Percentiles rank a stretch among this genome's conserved stretches.
phyloP scores from a whole-genome alignment of 1,284 basidiomycete species.

The Trichosporon ovoides region DNA sequence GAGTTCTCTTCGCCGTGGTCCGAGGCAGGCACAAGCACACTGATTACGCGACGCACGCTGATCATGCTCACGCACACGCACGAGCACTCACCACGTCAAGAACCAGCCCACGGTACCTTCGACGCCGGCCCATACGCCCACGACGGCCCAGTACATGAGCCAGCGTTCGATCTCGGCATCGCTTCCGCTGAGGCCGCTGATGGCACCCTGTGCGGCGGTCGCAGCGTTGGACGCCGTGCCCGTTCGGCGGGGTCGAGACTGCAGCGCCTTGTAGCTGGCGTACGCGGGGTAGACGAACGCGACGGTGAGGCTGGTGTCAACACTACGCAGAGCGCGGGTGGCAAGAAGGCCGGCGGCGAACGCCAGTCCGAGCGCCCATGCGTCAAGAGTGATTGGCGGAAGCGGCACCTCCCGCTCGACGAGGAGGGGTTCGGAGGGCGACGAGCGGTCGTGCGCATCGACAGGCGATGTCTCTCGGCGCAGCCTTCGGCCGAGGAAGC shows the following conservation, averaged over 20 bases:
- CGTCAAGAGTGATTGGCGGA: too few species aligned
- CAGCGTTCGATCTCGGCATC: slow-evolving; percentile 50
- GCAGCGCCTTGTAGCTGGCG: slow-evolving; percentile 53
- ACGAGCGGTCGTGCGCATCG: too few species aligned
- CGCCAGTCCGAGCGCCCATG: too few species aligned
- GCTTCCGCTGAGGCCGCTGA: slow-evolving; percentile 40
- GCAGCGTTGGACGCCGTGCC: slow-evolving; percentile 48
- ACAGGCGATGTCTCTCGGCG: too few species aligned
- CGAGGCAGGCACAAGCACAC: too few species aligned
- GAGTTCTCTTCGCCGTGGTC: too few species aligned
- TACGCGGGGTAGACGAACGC: slow-evolving; percentile 50
- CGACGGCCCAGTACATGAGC: slow-evolving; percentile 55
- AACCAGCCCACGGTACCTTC: slow-evolving; percentile 66
- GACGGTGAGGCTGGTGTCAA: slow-evolving; percentile 33
- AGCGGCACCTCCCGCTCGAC: too few species aligned
- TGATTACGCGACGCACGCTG: background rate
- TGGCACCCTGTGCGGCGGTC: slow-evolving; percentile 52
- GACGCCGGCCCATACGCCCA: slow-evolving; percentile 60
- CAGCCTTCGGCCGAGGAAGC: too few species aligned
- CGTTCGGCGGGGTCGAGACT: slow-evolving; percentile 51
- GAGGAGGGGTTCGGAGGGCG: too few species aligned
- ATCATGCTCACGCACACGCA: background rate
- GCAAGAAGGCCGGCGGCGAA: background rate
- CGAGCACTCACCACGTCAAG: slow-evolving; percentile 59
- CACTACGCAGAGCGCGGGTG: background rate